Conservation (phyloP, 208 protist species). For the Novymonas esmeraldas region DNA sequence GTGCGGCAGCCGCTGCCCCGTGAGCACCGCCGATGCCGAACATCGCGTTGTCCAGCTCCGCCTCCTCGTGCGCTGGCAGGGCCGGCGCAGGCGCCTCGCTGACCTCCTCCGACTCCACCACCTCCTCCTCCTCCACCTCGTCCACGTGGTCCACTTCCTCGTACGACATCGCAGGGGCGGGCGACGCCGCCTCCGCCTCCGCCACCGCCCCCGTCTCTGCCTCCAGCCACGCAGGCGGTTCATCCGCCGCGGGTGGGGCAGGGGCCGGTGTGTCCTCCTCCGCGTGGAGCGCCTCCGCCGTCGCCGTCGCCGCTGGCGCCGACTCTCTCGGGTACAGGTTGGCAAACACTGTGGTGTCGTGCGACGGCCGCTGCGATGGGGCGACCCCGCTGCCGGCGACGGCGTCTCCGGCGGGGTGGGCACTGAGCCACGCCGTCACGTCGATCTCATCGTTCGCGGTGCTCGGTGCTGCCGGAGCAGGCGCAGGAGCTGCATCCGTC, state of each 20-base stretch:
- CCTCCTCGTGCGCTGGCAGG: not conserved
- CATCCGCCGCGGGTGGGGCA: not conserved
- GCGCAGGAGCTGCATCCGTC: no score
- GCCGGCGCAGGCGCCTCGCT: constrained; percentile 7
- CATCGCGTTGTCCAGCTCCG: constrained; percentile 14
- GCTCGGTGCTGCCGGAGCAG: not conserved
- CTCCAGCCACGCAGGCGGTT: constrained; percentile 29
- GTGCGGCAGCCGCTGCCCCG: not conserved
- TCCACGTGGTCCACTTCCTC: constrained; percentile 12
- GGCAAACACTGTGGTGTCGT: not conserved
- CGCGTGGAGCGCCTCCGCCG: constrained; percentile 13
- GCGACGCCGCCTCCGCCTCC: not conserved
- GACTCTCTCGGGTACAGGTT: not conserved
- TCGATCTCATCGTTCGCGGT: constrained; percentile 10
- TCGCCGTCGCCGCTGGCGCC: constrained; percentile 8
- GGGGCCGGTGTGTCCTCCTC: not conserved
- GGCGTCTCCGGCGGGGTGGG: not conserved
- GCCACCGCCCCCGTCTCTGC: not conserved
- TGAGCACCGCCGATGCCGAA: not conserved
- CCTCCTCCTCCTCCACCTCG: constrained; percentile 16
- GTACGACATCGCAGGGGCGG: not conserved
- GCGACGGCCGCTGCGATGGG: not conserved
- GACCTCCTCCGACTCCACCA: constrained; percentile 12
- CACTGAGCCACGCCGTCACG: constrained; percentile 26
- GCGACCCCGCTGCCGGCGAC: not conserved